phyloP scores from a whole-genome alignment of 228 moss, liverwort and hornwort species.

The Sphagnum fallax region DNA sequence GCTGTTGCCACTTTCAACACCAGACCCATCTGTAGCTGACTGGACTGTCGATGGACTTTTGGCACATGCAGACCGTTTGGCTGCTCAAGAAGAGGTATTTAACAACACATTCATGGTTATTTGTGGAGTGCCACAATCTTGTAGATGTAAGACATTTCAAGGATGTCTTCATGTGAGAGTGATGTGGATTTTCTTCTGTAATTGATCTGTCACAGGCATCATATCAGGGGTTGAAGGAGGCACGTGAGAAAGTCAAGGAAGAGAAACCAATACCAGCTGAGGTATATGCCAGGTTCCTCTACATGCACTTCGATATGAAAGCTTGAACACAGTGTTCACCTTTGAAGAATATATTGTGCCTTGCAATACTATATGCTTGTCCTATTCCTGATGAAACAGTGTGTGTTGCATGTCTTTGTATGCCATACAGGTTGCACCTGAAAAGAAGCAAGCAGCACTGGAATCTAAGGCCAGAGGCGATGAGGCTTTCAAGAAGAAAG shows the following conservation, averaged over 20 bases:
- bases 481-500: conserved; percentile 66
- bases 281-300: conserved; percentile 12
- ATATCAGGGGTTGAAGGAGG: conserved; percentile 18
- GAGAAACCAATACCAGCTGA: conserved; percentile 20
- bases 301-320: neutral
- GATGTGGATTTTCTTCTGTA: conserved; percentile 7
- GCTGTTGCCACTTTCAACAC: conserved; percentile 54
- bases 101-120: neutral
- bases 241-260: conserved; percentile 21
- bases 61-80: conserved; percentile 45
- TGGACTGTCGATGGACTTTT: conserved; percentile 85
- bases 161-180: conserved; percentile 3
- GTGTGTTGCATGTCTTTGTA: neutral
- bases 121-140: neutral
- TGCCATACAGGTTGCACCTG: conserved; percentile 44
- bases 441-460: conserved; percentile 50
- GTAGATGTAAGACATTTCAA: neutral
- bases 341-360: conserved; percentile 8
- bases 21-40: conserved; percentile 41
- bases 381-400: neutral
- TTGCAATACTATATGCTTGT: conserved; percentile 12
- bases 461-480: conserved; percentile 89
- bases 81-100: conserved; percentile 63
- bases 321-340: conserved; percentile 11
- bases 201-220: conserved; percentile 19